These are phyloP conservation scores for Spinacia oleracea DNA, from an alignment of 179 eudicot species.

Conservation along the genomic window DNA sequence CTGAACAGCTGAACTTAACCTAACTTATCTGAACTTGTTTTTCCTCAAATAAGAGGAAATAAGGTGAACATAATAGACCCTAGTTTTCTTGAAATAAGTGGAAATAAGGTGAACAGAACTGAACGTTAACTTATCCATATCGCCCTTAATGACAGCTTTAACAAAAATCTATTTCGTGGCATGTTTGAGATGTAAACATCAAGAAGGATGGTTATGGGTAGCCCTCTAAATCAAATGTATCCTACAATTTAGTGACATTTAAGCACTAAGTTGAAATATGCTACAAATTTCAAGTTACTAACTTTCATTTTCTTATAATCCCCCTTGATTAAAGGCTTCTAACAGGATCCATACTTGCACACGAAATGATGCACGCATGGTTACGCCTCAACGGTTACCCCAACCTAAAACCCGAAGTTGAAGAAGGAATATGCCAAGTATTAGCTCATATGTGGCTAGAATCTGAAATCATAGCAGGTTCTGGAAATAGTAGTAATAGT, in stretches of 20 bases:
- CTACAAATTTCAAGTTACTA: neutral
- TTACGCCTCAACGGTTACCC: slow-evolving; percentile 88
- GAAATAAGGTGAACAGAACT: too few species aligned
- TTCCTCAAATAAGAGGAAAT: too few species aligned
- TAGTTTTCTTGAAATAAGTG: too few species aligned
- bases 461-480: slow-evolving; percentile 84
- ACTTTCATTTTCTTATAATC: slow-evolving; percentile 4
- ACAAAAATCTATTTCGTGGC: neutral
- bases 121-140: neutral
- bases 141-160: too few species aligned
- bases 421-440: slow-evolving; percentile 99
- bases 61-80: too few species aligned
- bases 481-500: slow-evolving; percentile 43
- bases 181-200: neutral
- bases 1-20: too few species aligned
- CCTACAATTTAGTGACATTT: neutral
- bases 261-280: neutral
- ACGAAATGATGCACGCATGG: slow-evolving; percentile 99
- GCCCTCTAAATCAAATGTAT: neutral
- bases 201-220: neutral
- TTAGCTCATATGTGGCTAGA: slow-evolving; percentile 99
- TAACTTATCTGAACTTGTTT: too few species aligned
- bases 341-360: slow-evolving; percentile 96
- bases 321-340: slow-evolving; percentile 50
- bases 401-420: slow-evolving; percentile 80